Evolutionary conservation across 108 stramenopile genomes (phyloP), one percentile per base, ranked within the genome.

Genomic region (Cyclotella atomus): DNA sequence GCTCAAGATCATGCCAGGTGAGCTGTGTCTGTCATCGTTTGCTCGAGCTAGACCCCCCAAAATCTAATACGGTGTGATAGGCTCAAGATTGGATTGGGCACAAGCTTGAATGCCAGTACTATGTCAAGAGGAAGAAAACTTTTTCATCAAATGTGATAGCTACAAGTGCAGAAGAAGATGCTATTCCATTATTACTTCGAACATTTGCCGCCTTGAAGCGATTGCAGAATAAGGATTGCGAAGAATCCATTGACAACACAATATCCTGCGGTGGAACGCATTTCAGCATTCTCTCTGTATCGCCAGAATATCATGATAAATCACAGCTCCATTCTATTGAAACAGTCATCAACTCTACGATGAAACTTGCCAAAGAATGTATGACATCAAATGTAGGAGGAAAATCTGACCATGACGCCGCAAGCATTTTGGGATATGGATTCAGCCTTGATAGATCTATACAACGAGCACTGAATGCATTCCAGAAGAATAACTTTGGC

Each of bases 401-500:
- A 21, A 38, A 57, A 28, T 34, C 5, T 28, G 35, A 28, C 24
- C 25, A 17, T 24, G 25, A 25, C 23, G 70, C 69, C 21, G 45
- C 62, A 14, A 14, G 41, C 9, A 35, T 74, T 44, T 77, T 68
- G 76, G 68, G 76, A 1, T 77, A 77, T 21, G 64, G 46, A 44
- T 19, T 55, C 33, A 6, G 17, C 27, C 20, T 61, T 41, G 68
- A 77, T 70, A 61, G 49, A 53, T 67, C 76, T 38, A 62, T 77
- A 44, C 54, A 56, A 47, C 41, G 76, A 20, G 54, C 76, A 20
- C 43, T 63, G 0, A 59, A 70, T 62, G 76, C 68, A 0, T 84
- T 84, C 41, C 25, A 61, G 38, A 68, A 72, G 33, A 91, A 91
- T 68, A 91, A 91, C 52, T 91, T 91, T 81, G 91, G 87, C 4